phyloP scores from a whole-genome alignment of 2,329 filamentous ascomycete species.

The Geosmithia putterillii region DNA sequence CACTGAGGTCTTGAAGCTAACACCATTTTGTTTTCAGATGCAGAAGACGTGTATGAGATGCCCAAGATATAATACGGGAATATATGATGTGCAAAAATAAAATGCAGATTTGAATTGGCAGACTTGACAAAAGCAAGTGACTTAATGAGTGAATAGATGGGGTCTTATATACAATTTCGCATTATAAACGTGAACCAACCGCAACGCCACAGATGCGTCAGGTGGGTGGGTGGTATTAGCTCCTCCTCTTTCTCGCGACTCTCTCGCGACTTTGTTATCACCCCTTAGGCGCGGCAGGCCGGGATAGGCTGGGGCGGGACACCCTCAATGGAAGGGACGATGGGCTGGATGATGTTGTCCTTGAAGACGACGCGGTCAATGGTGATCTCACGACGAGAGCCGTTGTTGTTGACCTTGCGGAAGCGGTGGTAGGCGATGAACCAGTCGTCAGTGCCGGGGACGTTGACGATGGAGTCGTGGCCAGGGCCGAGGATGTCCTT shows the following conservation, averaged over 20 bases:
- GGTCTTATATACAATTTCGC: not conserved
- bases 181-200: not conserved
- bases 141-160: too few relatives aligned
- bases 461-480: conserved; percentile 30
- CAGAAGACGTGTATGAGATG: not conserved
- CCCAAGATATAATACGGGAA: not conserved
- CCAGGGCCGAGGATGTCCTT: conserved; percentile 32
- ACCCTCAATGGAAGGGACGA: conserved; percentile 22
- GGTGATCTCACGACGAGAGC: conserved; percentile 27
- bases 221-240: too few relatives aligned
- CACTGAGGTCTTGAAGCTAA: not conserved
- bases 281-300: not conserved
- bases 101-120: too few relatives aligned
- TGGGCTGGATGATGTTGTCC: conserved; percentile 22
- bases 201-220: too few relatives aligned
- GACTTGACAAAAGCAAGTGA: too few relatives aligned
- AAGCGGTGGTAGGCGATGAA: conserved; percentile 37
- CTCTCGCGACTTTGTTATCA: too few relatives aligned
- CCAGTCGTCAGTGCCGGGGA: conserved; percentile 34
- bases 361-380: conserved; percentile 27
- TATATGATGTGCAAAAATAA: too few relatives aligned
- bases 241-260: too few relatives aligned
- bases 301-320: conserved; percentile 6
- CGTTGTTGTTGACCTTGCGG: conserved; percentile 28
- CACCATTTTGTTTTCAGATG: not conserved